Percentiles rank a stretch among this genome's conserved stretches.
phyloP scores from a whole-genome alignment of 2,329 filamentous ascomycete species.

The Helicocarpus griseus region DNA sequence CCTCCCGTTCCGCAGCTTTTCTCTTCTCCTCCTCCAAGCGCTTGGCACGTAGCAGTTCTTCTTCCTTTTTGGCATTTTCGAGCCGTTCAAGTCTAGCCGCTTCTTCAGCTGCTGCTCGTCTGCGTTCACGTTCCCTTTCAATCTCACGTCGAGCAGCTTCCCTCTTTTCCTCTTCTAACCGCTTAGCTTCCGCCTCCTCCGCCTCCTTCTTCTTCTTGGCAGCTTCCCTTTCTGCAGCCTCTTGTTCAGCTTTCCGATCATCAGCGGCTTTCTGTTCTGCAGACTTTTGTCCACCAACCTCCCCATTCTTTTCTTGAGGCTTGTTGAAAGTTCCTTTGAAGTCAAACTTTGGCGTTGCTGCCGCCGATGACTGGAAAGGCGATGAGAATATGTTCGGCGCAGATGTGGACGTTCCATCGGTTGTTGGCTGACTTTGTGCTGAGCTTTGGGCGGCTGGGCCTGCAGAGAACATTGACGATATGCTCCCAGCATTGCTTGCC shows the following conservation, averaged over 20 bases:
- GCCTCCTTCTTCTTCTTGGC: slow-evolving; percentile 7
- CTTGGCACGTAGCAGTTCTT: not conserved
- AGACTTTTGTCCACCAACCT: slow-evolving; percentile 4
- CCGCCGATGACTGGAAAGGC: not conserved
- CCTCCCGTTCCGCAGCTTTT: slow-evolving; percentile 8
- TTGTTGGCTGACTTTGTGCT: not conserved
- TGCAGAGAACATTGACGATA: not conserved
- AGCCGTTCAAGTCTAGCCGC: slow-evolving; percentile 6
- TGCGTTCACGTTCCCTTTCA: not conserved
- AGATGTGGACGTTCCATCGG: not conserved
- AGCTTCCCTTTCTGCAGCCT: not conserved
- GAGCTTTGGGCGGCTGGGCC: not conserved
- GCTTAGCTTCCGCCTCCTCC: slow-evolving; percentile 5
- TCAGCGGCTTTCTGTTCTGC: slow-evolving; percentile 1
- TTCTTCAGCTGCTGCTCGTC: slow-evolving; percentile 7
- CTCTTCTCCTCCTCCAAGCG: slow-evolving; percentile 3
- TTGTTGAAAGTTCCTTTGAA: not conserved
- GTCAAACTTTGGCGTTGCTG: not conserved
- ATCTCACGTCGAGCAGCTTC: slow-evolving; percentile 4
- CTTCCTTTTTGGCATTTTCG: slow-evolving; percentile 8
- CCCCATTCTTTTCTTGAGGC: not conserved
- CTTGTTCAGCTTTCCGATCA: too few species aligned
- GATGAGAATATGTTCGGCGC: not conserved
- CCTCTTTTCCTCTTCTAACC: slow-evolving; percentile 7
- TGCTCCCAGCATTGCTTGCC: not conserved